These are phyloP conservation scores for Zoysia pacifica DNA, from an alignment of 176 grass and related monocot genomes.

Conservation along the genomic window DNA sequence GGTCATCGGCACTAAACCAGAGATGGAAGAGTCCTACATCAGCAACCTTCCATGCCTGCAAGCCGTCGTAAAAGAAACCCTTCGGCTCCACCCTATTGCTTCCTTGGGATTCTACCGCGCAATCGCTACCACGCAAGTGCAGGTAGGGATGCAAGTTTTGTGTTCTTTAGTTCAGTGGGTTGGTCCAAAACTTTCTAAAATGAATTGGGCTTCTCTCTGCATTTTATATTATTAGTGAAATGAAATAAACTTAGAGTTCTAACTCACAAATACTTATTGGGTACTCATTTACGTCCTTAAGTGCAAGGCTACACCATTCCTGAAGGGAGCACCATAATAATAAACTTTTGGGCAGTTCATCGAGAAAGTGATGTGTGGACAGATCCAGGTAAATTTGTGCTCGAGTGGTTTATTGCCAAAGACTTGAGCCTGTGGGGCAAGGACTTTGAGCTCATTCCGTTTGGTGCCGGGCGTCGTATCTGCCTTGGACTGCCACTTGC, in stretches of 20 bases:
- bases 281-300: too few relatives aligned
- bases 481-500: slow-evolving; percentile 43
- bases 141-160: too few relatives aligned
- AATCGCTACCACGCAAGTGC: slow-evolving; percentile 9
- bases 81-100: slow-evolving; percentile 30
- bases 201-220: too few relatives aligned
- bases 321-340: slow-evolving; percentile 19
- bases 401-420: slow-evolving; percentile 45
- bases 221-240: too few relatives aligned
- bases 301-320: slow-evolving; percentile 34
- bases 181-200: too few relatives aligned
- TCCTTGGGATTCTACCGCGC: slow-evolving; percentile 21
- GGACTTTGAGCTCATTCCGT: slow-evolving; percentile 40
- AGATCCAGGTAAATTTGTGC: slow-evolving; percentile 35
- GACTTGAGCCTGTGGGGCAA: slow-evolving; percentile 20
- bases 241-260: too few relatives aligned
- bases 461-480: slow-evolving; percentile 43
- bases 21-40: slow-evolving; percentile 41
- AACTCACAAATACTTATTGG: too few relatives aligned
- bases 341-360: slow-evolving; percentile 49
- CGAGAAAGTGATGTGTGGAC: slow-evolving; percentile 26
- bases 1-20: slow-evolving; percentile 7
- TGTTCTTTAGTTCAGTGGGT: too few relatives aligned
- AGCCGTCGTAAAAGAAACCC: slow-evolving; percentile 40
- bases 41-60: slow-evolving; percentile 37